phyloP scores from a whole-genome alignment of 176 grass and related monocot species.

The Hsuehochloa calcarea region DNA sequence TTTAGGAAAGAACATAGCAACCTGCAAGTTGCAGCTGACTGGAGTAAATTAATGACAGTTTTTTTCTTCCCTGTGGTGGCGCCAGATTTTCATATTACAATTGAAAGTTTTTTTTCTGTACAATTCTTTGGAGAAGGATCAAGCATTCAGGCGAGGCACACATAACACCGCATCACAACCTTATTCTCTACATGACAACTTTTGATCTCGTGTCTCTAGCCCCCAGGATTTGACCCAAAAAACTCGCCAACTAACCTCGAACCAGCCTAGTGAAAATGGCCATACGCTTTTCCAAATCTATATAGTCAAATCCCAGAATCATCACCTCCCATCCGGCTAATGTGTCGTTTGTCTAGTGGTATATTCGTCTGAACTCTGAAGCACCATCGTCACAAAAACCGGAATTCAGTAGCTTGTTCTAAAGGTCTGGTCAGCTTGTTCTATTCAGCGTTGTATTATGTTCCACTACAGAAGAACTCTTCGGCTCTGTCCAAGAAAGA shows the following conservation, averaged over 20 bases:
- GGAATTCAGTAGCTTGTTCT: not conserved
- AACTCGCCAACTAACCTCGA: not conserved
- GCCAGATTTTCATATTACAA: not conserved
- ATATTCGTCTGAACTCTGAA: not conserved
- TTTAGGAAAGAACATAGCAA: not conserved
- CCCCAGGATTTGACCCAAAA: slow-evolving; percentile 1
- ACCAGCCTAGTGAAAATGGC: not conserved
- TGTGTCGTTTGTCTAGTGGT: not conserved
- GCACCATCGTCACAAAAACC: slow-evolving; percentile 12
- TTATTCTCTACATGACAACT: not conserved
- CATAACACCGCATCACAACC: not conserved
- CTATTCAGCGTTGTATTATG: slow-evolving; percentile 12
- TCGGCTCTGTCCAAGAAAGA: slow-evolving; percentile 92
- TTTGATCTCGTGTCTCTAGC: not conserved
- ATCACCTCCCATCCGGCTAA: not conserved
- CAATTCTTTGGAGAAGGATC: not conserved
- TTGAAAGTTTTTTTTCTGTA: not conserved
- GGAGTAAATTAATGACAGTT: not conserved
- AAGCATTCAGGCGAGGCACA: not conserved
- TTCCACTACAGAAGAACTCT: slow-evolving; percentile 70
- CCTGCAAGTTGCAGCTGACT: not conserved
- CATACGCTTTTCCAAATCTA: not conserved
- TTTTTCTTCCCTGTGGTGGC: not conserved
- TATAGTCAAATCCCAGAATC: not conserved
- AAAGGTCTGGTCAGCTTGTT: slow-evolving; percentile 11